A percentile compares a stretch with the other conserved stretches of the same genome.
Evolutionary conservation across 2,329 filamentous ascomycete genomes (phyloP).

Genomic region (Curvularia eragrostidis): DNA sequence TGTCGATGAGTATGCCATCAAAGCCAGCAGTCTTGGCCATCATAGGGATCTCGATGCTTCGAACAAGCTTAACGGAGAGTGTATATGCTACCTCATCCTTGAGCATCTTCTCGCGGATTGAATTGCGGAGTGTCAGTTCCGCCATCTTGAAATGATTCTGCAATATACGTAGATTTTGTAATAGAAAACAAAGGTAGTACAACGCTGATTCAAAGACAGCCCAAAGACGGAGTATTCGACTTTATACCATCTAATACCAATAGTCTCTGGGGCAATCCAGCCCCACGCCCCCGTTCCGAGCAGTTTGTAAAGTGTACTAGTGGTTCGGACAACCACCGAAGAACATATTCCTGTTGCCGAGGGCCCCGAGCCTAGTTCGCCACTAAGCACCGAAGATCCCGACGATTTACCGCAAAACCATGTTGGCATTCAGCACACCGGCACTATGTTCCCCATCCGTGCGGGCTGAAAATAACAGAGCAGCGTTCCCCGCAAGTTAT

Average conservation of each 20-base stretch:
- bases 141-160: slow-evolving; percentile 10
- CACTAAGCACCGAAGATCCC: background rate
- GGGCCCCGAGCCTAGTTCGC: background rate
- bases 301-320: background rate
- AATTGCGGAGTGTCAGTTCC: slow-evolving; percentile 33
- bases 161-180: background rate
- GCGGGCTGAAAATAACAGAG: background rate
- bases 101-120: slow-evolving; percentile 40
- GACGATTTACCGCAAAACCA: background rate
- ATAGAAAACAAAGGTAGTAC: background rate
- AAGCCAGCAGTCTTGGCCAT: slow-evolving; percentile 53
- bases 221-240: background rate
- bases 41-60: slow-evolving; percentile 48
- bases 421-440: background rate
- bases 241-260: background rate
- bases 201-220: background rate
- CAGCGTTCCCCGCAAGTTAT: background rate
- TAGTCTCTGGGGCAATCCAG: background rate
- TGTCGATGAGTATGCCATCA: slow-evolving; percentile 54
- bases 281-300: background rate
- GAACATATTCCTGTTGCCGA: background rate
- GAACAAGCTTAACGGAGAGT: slow-evolving; percentile 44
- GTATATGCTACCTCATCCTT: slow-evolving; percentile 40
- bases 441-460: background rate
- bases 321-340: background rate